Conservation (phyloP, 257 asterid species). For the Solanum pennellii region DNA sequence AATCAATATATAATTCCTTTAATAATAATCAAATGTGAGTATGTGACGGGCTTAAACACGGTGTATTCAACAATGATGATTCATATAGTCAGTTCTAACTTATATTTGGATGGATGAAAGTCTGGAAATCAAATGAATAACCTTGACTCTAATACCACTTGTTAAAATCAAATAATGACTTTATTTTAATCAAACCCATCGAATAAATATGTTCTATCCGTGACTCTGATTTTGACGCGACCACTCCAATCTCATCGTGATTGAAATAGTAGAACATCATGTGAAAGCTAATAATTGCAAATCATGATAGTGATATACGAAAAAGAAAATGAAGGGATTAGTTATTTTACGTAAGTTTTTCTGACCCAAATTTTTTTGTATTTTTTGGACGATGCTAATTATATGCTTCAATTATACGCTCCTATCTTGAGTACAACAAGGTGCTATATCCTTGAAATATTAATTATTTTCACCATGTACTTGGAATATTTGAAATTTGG, state of each 20-base stretch:
- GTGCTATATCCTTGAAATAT: neutral
- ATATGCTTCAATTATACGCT: neutral
- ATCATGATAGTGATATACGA: neutral
- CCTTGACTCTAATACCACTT: neutral
- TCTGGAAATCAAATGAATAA: too few species aligned
- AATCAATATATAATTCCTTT: neutral
- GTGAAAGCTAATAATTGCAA: neutral
- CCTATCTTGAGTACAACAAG: neutral
- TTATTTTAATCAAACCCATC: too few species aligned
- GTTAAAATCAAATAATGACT: neutral
- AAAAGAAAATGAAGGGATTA: neutral
- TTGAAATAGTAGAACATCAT: too few species aligned
- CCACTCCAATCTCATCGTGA: neutral
- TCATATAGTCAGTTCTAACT: neutral
- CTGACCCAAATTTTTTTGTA: neutral
- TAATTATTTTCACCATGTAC: too few species aligned
- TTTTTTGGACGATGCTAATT: neutral
- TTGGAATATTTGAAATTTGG: neutral
- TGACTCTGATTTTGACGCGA: neutral
- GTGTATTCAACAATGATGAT: neutral
- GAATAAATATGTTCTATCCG: neutral
- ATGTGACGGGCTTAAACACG: neutral
- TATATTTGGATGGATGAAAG: neutral
- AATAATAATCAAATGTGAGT: neutral
- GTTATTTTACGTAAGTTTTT: neutral